These are phyloP conservation scores for Mycena olivaceomarginata DNA, from an alignment of 768 basidiomycete species.

Conservation along the genomic window DNA sequence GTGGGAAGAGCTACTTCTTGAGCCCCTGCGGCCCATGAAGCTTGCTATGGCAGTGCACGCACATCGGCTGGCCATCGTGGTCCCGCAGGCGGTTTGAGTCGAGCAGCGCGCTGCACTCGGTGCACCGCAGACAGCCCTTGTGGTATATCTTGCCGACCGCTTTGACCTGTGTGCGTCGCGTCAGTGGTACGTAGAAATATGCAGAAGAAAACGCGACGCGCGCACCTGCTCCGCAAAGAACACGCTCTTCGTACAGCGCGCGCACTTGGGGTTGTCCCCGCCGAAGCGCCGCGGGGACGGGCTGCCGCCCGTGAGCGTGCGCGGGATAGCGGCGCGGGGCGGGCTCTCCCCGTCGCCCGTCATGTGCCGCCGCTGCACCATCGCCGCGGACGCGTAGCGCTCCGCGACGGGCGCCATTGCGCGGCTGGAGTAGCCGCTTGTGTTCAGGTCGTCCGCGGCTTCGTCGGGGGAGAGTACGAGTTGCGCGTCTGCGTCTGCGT, in stretches of 20 bases:
- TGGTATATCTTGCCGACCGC: constrained; percentile 90
- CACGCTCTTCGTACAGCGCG: constrained; percentile 83
- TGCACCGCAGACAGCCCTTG: constrained; percentile 85
- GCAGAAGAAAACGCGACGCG: not conserved
- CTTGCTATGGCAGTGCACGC: constrained; percentile 86
- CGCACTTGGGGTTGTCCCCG: constrained; percentile 76
- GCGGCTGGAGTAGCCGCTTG: constrained; percentile 28
- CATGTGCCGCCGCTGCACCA: constrained; percentile 45
- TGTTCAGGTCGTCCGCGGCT: constrained; percentile 56
- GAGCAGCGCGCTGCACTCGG: constrained; percentile 79
- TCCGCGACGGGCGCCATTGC: constrained; percentile 38
- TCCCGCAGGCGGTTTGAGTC: constrained; percentile 86
- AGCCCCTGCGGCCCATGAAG: constrained; percentile 51
- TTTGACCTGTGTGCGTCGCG: constrained; percentile 73
- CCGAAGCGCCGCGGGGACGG: constrained; percentile 72
- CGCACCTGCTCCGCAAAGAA: constrained; percentile 65
- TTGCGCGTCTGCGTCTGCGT: constrained; percentile 40
- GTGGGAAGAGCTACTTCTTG: constrained; percentile 23
- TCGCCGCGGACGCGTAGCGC: constrained; percentile 42
- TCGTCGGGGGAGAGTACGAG: constrained; percentile 34
- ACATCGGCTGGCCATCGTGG: constrained; percentile 84
- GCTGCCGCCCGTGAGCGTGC: constrained; percentile 60
- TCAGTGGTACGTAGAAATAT: not conserved
- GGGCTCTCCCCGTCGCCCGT: constrained; percentile 44
- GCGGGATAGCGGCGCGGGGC: constrained; percentile 40